A percentile compares a stretch with the other conserved stretches of the same genome.
phyloP scores from a whole-genome alignment of 192 early-diverging fungal genomes.

The Podila epicladia region DNA sequence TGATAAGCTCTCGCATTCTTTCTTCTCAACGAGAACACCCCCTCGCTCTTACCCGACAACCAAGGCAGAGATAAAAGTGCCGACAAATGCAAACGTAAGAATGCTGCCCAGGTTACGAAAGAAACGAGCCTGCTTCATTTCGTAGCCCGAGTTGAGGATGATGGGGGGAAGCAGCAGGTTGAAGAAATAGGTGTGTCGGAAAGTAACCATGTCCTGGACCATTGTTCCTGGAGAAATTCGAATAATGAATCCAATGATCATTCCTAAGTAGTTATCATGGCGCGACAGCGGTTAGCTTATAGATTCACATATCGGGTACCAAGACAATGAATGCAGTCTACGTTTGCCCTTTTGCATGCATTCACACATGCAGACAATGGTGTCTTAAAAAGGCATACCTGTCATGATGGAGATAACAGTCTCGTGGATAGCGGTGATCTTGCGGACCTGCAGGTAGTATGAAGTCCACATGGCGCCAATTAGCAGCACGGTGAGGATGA shows the following conservation, averaged over 20 bases:
- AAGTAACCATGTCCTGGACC: constrained; percentile 87
- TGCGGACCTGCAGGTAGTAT: constrained; percentile 88
- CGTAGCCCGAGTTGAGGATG: constrained; percentile 96
- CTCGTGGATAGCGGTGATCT: constrained; percentile 93
- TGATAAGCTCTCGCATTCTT: neutral
- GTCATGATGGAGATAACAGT: constrained; percentile 95
- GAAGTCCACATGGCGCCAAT: constrained; percentile 87
- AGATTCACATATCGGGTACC: neutral
- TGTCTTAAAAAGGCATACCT: constrained; percentile 54
- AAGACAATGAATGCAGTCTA: too few species aligned
- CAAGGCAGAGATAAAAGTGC: constrained; percentile 91
- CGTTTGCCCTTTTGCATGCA: neutral
- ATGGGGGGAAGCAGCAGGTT: constrained; percentile 97
- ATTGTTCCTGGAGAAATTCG: constrained; percentile 63
- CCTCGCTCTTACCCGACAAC: constrained; percentile 76
- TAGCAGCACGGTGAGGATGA: constrained; percentile 87
- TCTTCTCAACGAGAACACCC: neutral
- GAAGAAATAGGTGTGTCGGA: constrained; percentile 93
- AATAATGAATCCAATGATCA: constrained; percentile 75
- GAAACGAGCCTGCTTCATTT: constrained; percentile 88
- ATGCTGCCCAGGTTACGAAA: constrained; percentile 92
- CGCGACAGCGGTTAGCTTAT: neutral
- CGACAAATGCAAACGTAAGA: constrained; percentile 91
- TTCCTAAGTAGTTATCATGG: constrained; percentile 50
- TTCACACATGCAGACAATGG: neutral